Evolutionary conservation across 768 basidiomycete genomes (phyloP), one percentile per base, ranked within the genome.

Genomic region (Roridomyces roridus): DNA sequence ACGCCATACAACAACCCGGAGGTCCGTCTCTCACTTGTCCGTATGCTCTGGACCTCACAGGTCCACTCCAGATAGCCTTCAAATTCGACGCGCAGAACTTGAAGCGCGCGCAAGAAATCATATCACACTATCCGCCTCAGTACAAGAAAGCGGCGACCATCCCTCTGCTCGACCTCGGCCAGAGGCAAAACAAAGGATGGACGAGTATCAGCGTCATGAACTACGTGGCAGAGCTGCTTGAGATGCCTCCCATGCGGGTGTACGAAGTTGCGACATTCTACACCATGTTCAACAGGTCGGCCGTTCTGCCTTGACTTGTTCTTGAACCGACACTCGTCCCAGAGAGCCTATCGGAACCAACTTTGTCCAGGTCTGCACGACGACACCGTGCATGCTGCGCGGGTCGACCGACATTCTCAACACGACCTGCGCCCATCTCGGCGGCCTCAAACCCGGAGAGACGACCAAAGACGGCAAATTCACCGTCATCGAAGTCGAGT

Each of bases 241-340:
- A 91, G 67, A 90, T 99, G 85, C 93, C 91, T 10, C 92, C 93
- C 48, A 98, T 99, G 97, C 91, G 97, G 10, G 97, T 98, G 2
- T 99, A 99, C 72, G 97, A 99, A 75, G 97, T 99, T 46, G 96
- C 96, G 17, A 96, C 94, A 14, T 99, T 99, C 78, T 99, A 99
- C 75, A 99, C 97, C 65, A 98, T 99, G 96, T 98, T 98, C 83
- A 99, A 98, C 80, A 85, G 96, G 93, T 93, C 55, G 67, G 84
- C 60, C 26, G 17, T 1, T 52, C 42, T 34, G 20, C 17, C 29
- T 24, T 49, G 29, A 10, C 26, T 4, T 39, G 6, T 55, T 34
- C 11, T 36, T 17, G 43, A 21, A 24, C 15, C 14, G 23, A 45
- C 15, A 26, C 40, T 0, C 23, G 23, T 28, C 21, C 11, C 57